Evolutionary conservation across 169 alveolate species (phyloP).

Genomic region (Blepharisma undulans): DNA sequence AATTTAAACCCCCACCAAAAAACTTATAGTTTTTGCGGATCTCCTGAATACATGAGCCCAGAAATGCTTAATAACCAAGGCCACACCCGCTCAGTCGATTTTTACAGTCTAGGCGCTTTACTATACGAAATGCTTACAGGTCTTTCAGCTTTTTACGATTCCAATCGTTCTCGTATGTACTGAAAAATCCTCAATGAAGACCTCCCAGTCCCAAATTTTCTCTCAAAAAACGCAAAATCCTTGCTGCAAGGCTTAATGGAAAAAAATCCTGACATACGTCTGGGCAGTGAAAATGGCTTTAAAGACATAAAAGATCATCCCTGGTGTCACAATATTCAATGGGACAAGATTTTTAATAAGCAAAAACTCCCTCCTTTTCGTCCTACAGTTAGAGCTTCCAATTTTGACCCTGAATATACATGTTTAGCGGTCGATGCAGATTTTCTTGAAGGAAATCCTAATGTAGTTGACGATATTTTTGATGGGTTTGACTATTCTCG

Average conservation of each 20-base stretch:
- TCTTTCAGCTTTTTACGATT: constrained; percentile 66
- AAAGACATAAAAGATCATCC: constrained; percentile 76
- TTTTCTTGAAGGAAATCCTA: neutral
- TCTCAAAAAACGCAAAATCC: constrained; percentile 48
- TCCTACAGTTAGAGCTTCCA: constrained; percentile 52
- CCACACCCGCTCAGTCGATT: constrained; percentile 69
- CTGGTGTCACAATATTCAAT: constrained; percentile 66
- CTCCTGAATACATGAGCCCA: constrained; percentile 73
- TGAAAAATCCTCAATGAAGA: constrained; percentile 35
- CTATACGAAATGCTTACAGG: constrained; percentile 72
- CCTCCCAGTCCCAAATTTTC: constrained; percentile 44
- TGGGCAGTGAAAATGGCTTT: constrained; percentile 65
- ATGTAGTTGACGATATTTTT: neutral
- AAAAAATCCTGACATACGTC: constrained; percentile 73
- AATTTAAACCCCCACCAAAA: constrained; percentile 45
- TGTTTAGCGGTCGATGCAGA: neutral
- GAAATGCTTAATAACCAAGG: constrained; percentile 69
- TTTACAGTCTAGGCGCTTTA: constrained; percentile 69
- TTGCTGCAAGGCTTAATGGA: constrained; percentile 59
- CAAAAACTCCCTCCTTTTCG: constrained; percentile 71
- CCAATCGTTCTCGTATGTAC: constrained; percentile 25
- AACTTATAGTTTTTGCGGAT: constrained; percentile 71
- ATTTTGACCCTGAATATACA: constrained; percentile 52
- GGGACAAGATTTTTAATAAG: constrained; percentile 60
- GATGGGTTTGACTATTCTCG: neutral